Evolutionary conservation across 2,329 filamentous ascomycete genomes (phyloP).

Genomic region (Fusarium napiforme): DNA sequence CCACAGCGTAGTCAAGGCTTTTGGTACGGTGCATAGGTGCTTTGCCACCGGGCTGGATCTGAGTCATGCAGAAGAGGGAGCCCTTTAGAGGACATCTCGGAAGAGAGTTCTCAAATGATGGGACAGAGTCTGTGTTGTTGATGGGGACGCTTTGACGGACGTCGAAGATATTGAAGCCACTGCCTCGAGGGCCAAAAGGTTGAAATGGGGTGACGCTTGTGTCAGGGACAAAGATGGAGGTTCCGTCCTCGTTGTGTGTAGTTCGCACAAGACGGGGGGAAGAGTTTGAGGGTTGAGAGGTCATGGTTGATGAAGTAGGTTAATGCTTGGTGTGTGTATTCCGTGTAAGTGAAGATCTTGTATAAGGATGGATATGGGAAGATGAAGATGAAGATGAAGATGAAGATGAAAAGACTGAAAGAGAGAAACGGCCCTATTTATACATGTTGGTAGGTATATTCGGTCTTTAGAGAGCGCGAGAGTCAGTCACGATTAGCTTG

Average conservation of each 20-base stretch:
- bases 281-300: background rate
- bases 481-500: background rate
- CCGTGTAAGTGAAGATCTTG: background rate
- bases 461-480: constrained; percentile 6
- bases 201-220: constrained; percentile 4
- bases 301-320: background rate
- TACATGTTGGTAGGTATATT: background rate
- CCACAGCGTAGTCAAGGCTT: constrained; percentile 54
- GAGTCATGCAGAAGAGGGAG: constrained; percentile 48
- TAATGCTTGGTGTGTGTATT: background rate
- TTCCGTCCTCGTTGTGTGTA: background rate
- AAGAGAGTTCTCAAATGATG: constrained; percentile 36
- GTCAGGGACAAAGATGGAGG: constrained; percentile 17
- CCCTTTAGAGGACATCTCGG: constrained; percentile 52
- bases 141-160: constrained; percentile 26
- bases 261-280: constrained; percentile 15
- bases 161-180: constrained; percentile 22
- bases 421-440: background rate
- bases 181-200: constrained; percentile 19
- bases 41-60: constrained; percentile 45
- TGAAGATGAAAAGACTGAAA: background rate
- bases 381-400: background rate
- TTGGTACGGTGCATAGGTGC: constrained; percentile 56
- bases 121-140: constrained; percentile 29
- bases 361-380: background rate